These are phyloP conservation scores for Starmerella floricola DNA, from an alignment of 805 yeast species.

Conservation along the genomic window DNA sequence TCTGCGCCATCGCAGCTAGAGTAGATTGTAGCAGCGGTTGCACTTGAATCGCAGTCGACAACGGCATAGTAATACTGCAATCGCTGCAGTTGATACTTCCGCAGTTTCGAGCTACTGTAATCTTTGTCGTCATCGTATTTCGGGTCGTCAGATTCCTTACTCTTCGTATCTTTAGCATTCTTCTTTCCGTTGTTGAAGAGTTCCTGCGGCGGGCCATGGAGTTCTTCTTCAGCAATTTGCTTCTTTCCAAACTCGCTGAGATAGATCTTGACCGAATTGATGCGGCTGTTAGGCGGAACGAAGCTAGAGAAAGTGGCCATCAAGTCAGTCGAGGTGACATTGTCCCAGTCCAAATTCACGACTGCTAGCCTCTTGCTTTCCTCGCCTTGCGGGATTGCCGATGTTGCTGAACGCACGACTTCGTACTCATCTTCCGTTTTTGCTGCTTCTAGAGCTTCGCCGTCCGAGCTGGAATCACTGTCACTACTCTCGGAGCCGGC, in stretches of 20 bases:
- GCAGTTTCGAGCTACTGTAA: constrained; percentile 68
- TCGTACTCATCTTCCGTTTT: constrained; percentile 27
- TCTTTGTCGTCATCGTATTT: constrained; percentile 62
- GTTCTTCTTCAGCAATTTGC: constrained; percentile 77
- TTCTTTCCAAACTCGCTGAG: constrained; percentile 92
- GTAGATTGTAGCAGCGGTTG: constrained; percentile 64
- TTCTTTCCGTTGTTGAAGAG: constrained; percentile 37
- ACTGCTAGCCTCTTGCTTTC: constrained; percentile 76
- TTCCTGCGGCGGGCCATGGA: constrained; percentile 86
- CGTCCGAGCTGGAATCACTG: constrained; percentile 5
- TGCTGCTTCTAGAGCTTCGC: constrained; percentile 16
- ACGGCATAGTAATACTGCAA: constrained; percentile 88
- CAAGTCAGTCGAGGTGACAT: constrained; percentile 72
- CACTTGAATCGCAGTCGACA: constrained; percentile 62
- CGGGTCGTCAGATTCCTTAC: too few species aligned
- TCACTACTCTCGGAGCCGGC: constrained; percentile 9
- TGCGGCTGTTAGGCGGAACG: constrained; percentile 61
- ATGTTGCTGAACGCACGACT: constrained; percentile 24
- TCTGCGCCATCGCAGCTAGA: constrained; percentile 89
- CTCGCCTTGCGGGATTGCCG: constrained; percentile 72
- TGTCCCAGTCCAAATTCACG: constrained; percentile 96
- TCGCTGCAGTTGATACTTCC: constrained; percentile 86
- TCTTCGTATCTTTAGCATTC: constrained; percentile 25
- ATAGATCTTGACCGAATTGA: constrained; percentile 55
- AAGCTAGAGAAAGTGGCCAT: constrained; percentile 82